A percentile compares a stretch with the other conserved stretches of the same genome.
Conservation (phyloP, 2,329 filamentous ascomycete genomes). For the Sphaerulina vaccinii region DNA sequence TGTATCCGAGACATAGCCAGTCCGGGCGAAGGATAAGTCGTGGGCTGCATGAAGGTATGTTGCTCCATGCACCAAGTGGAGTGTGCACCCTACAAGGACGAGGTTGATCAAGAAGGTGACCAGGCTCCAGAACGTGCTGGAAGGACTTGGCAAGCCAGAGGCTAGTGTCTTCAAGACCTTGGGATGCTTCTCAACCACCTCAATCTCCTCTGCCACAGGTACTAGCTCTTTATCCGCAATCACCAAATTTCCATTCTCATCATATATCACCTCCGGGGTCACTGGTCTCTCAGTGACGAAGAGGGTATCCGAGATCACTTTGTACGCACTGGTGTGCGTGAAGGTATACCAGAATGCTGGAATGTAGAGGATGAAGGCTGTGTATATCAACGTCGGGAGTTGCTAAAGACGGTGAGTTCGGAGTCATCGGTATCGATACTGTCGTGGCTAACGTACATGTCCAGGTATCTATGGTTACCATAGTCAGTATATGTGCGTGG, state of each 20-base stretch:
- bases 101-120: constrained; percentile 62
- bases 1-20: constrained; percentile 80
- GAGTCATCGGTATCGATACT: constrained; percentile 2
- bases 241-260: constrained; percentile 35
- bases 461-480: constrained; percentile 35
- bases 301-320: constrained; percentile 37
- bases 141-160: constrained; percentile 71
- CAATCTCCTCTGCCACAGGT: constrained; percentile 62
- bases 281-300: constrained; percentile 43
- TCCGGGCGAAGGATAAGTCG: constrained; percentile 78
- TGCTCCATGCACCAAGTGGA: constrained; percentile 76
- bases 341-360: constrained; percentile 40
- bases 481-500: constrained; percentile 15
- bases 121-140: constrained; percentile 64
- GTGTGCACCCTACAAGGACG: constrained; percentile 64
- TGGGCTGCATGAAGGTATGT: constrained; percentile 67
- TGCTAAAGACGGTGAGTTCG: constrained; percentile 30
- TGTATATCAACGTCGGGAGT: constrained; percentile 36
- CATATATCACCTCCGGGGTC: constrained; percentile 30
- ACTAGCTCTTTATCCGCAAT: constrained; percentile 54
- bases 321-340: constrained; percentile 33
- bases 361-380: constrained; percentile 48
- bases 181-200: constrained; percentile 58
- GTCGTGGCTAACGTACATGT: constrained; percentile 31
- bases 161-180: constrained; percentile 65